phyloP scores from a whole-genome alignment of 345 rosid genomes.

The Rhizophora apiculata region DNA sequence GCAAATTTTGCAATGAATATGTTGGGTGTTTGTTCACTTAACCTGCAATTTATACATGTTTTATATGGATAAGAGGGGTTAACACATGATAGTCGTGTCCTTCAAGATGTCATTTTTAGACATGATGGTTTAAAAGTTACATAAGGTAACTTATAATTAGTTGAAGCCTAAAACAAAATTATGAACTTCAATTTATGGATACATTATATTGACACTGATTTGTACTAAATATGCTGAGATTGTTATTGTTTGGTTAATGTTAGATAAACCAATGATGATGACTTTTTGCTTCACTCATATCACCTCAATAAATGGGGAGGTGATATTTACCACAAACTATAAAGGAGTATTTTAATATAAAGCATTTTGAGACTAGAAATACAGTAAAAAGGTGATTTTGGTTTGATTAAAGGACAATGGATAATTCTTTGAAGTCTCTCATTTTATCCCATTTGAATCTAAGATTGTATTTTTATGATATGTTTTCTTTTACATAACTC shows the following conservation, averaged over 20 bases:
- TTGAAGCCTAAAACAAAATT: too few relatives aligned
- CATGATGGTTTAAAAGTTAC: neutral
- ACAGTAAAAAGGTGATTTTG: neutral
- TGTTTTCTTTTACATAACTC: too few relatives aligned
- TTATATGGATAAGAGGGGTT: neutral
- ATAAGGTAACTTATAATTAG: too few relatives aligned
- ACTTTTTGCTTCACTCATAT: conserved; percentile 13
- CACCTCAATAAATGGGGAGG: neutral
- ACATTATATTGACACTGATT: too few relatives aligned
- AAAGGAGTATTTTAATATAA: neutral
- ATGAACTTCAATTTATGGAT: too few relatives aligned
- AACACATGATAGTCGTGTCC: neutral
- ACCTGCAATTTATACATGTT: neutral
- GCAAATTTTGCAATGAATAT: neutral
- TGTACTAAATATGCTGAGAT: neutral
- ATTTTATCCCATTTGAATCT: too few relatives aligned
- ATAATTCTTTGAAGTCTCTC: neutral
- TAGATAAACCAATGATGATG: neutral
- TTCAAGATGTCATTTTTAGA: neutral
- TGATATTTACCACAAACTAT: neutral
- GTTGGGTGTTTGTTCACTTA: neutral
- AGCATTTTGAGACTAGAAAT: neutral
- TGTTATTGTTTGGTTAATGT: conserved; percentile 2
- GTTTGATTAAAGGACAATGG: neutral
- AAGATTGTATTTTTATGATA: too few relatives aligned